These are phyloP conservation scores for Plicaturopsis crispa DNA, from an alignment of 768 basidiomycete species.

Conservation along the genomic window DNA sequence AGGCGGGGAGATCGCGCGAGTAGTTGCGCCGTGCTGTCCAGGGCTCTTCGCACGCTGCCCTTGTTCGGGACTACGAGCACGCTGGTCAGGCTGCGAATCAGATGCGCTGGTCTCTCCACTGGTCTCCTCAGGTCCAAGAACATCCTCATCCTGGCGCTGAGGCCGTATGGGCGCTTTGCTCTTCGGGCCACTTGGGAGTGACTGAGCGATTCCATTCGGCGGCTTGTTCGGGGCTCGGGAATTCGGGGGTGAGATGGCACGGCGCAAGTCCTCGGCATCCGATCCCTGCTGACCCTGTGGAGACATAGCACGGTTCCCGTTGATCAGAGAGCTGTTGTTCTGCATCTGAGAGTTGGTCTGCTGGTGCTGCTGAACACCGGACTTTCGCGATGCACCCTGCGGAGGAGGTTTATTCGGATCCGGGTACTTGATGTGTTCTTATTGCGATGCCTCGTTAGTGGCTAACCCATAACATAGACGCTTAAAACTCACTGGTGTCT, in stretches of 20 bases:
- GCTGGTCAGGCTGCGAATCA: slow-evolving; percentile 31
- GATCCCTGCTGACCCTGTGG: slow-evolving; percentile 37
- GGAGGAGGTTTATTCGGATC: slow-evolving; percentile 43
- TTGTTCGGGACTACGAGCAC: slow-evolving; percentile 53
- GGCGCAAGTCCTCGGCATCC: slow-evolving; percentile 52
- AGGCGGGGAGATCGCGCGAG: slow-evolving; percentile 57
- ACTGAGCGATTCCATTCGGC: slow-evolving; percentile 35
- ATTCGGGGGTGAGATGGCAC: slow-evolving; percentile 58
- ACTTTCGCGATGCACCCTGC: slow-evolving; percentile 38
- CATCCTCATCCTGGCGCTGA: slow-evolving; percentile 33
- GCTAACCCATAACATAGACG: neutral
- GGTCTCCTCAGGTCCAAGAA: slow-evolving; percentile 42
- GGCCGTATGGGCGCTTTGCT: slow-evolving; percentile 47
- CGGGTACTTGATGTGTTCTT: slow-evolving; percentile 93
- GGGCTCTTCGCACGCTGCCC: slow-evolving; percentile 52
- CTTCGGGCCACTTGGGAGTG: slow-evolving; percentile 32
- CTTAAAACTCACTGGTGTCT: slow-evolving; percentile 77
- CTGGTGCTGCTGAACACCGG: slow-evolving; percentile 32
- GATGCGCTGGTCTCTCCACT: slow-evolving; percentile 42
- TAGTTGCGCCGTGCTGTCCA: slow-evolving; percentile 28
- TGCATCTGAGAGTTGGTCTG: slow-evolving; percentile 22
- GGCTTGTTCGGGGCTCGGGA: slow-evolving; percentile 28
- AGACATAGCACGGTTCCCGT: slow-evolving; percentile 54
- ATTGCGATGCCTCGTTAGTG: slow-evolving; percentile 1
- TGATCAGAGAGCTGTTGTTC: slow-evolving; percentile 23